Conservation (phyloP, 371 early-diverging fungal genomes). For the Umbelopsis sp. region DNA sequence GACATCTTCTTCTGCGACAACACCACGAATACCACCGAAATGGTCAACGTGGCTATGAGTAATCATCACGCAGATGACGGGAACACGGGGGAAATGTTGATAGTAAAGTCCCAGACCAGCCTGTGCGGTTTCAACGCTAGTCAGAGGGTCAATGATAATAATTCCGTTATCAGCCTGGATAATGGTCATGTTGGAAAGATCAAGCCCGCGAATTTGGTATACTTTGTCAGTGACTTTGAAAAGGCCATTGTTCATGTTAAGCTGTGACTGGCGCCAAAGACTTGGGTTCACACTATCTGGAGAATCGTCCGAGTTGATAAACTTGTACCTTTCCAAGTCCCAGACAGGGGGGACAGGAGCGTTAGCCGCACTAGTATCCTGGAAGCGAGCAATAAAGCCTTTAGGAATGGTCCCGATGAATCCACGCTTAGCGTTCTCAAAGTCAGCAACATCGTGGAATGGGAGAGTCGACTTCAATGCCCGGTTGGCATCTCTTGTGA, state of each 20-base stretch:
- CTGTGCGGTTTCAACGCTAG: neutral
- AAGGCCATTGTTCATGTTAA: neutral
- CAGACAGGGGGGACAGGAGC: neutral
- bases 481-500: neutral
- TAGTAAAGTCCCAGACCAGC: slow-evolving; percentile 1
- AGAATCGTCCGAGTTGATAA: neutral
- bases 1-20: slow-evolving; percentile 2
- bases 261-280: slow-evolving; percentile 12
- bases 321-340: neutral
- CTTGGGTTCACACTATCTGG: neutral
- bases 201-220: slow-evolving; percentile 2
- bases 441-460: slow-evolving; percentile 4
- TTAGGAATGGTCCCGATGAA: slow-evolving; percentile 2
- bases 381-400: neutral
- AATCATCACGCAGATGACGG: neutral
- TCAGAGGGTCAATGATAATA: slow-evolving; percentile 2
- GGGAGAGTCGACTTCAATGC: neutral
- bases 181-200: slow-evolving; percentile 7
- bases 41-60: slow-evolving; percentile 14
- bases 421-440: slow-evolving; percentile 6
- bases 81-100: neutral
- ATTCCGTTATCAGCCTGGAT: slow-evolving; percentile 5
- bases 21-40: slow-evolving; percentile 13
- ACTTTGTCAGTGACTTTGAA: slow-evolving; percentile 2
- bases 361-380: neutral